Percentiles rank a stretch among this genome's conserved stretches.
These are phyloP conservation scores for Fusarium sororula DNA, from an alignment of 2,329 filamentous ascomycete species.

Conservation along the genomic window DNA sequence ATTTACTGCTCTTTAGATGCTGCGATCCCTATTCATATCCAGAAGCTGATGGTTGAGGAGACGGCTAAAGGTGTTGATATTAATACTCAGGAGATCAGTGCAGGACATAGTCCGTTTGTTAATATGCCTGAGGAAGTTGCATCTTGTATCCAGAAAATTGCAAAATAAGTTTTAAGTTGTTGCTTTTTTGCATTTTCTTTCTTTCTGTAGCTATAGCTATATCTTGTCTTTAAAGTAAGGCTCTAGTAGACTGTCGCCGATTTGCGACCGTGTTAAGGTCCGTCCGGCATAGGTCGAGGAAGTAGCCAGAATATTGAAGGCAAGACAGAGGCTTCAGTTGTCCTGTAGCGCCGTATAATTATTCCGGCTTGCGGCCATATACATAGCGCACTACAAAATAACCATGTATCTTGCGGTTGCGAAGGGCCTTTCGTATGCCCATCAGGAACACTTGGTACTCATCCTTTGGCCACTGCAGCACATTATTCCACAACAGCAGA, in stretches of 20 bases:
- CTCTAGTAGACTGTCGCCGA: too few relatives aligned
- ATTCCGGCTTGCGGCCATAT: conserved; percentile 16
- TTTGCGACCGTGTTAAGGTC: too few relatives aligned
- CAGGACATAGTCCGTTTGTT: background rate
- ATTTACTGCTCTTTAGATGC: background rate
- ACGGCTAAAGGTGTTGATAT: background rate
- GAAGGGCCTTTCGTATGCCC: conserved; percentile 1
- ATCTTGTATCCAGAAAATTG: background rate
- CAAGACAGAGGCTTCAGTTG: too few relatives aligned
- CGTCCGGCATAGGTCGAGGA: too few relatives aligned
- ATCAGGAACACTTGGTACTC: conserved; percentile 24
- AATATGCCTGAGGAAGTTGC: background rate
- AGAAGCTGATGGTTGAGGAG: background rate
- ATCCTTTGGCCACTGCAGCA: conserved; percentile 18
- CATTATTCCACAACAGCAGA: conserved; percentile 9
- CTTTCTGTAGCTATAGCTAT: too few relatives aligned
- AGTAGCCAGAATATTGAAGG: too few relatives aligned
- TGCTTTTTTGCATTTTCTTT: too few relatives aligned
- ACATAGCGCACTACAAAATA: conserved; percentile 25
- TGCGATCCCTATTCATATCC: background rate
- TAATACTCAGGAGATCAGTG: background rate
- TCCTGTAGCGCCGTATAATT: too few relatives aligned
- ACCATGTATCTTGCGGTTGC: conserved; percentile 16
- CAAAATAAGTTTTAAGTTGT: too few relatives aligned
- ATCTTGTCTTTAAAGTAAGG: too few relatives aligned